Percentiles rank a stretch among this genome's conserved stretches.
Conservation (phyloP, 192 early-diverging fungal genomes). For the Mortierella alpina region DNA sequence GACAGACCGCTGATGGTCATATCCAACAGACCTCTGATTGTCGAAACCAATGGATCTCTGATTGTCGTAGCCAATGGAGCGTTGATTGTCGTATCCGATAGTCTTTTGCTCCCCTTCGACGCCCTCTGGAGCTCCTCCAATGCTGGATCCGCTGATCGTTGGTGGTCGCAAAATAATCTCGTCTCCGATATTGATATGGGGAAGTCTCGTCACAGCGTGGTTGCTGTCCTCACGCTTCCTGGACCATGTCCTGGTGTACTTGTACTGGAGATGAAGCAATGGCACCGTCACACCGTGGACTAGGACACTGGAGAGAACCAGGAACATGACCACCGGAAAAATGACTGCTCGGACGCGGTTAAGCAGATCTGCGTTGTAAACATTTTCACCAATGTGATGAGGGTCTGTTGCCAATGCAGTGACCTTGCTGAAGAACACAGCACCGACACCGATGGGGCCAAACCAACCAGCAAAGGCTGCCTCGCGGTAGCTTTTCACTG, state of each 20-base stretch:
- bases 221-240: slow-evolving; percentile 48
- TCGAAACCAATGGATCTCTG: slow-evolving; percentile 38
- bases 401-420: slow-evolving; percentile 27
- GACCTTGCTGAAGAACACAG: slow-evolving; percentile 63
- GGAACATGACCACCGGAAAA: slow-evolving; percentile 72
- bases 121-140: slow-evolving; percentile 13
- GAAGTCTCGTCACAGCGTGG: slow-evolving; percentile 41
- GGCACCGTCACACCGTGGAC: slow-evolving; percentile 87
- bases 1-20: slow-evolving; percentile 40
- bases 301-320: slow-evolving; percentile 85
- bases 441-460: slow-evolving; percentile 85
- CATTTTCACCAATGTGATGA: slow-evolving; percentile 24
- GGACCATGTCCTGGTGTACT: slow-evolving; percentile 51
- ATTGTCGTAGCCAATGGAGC: slow-evolving; percentile 38
- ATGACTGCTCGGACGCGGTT: slow-evolving; percentile 43
- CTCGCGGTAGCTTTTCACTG: slow-evolving; percentile 76
- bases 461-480: slow-evolving; percentile 92
- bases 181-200: slow-evolving; percentile 54
- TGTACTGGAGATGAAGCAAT: slow-evolving; percentile 70
- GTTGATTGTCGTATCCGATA: slow-evolving; percentile 41
- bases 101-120: slow-evolving; percentile 33
- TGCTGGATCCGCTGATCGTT: slow-evolving; percentile 33
- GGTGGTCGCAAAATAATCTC: slow-evolving; percentile 51
- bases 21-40: slow-evolving; percentile 39
- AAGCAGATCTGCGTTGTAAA: not conserved